Percentiles rank a stretch among this genome's conserved stretches.
Conservation (phyloP, 768 basidiomycete species). For the Panus rudis region DNA sequence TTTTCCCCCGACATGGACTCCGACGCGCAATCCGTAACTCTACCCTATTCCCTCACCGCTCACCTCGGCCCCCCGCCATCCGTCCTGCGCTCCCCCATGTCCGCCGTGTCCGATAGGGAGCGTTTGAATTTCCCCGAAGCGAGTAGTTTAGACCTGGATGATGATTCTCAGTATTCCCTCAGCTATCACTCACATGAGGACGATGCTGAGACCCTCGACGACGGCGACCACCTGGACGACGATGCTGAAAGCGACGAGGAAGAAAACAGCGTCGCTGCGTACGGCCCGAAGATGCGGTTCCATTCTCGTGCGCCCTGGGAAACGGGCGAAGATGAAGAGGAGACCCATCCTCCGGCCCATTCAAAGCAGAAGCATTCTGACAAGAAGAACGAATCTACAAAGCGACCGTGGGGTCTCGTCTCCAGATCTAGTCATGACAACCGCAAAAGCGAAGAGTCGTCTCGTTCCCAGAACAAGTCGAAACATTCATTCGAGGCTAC, state of each 20-base stretch:
- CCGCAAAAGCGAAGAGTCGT: constrained; percentile 63
- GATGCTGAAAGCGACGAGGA: constrained; percentile 38
- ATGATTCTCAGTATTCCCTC: constrained; percentile 25
- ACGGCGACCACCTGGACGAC: constrained; percentile 14
- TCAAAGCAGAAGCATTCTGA: constrained; percentile 23
- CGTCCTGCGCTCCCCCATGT: constrained; percentile 15
- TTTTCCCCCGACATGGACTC: constrained; percentile 38
- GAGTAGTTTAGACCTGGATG: constrained; percentile 51
- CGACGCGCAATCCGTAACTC: constrained; percentile 10
- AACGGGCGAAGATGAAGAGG: constrained; percentile 42
- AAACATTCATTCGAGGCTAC: constrained; percentile 57
- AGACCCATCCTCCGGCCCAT: constrained; percentile 22
- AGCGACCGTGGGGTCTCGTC: constrained; percentile 35
- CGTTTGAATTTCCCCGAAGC: constrained; percentile 39
- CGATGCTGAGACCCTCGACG: constrained; percentile 1
- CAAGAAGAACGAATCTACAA: constrained; percentile 33
- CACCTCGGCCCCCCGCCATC: constrained; percentile 12
- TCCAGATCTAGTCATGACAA: constrained; percentile 32
- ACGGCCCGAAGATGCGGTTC: constrained; percentile 80
- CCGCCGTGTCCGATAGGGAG: constrained; percentile 28
- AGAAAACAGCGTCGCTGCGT: constrained; percentile 54
- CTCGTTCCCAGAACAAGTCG: constrained; percentile 39
- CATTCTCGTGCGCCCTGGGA: constrained; percentile 84
- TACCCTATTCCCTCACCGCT: constrained; percentile 21
- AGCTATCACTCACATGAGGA: constrained; percentile 4